Percentiles rank a stretch among this genome's conserved stretches.
phyloP scores from a whole-genome alignment of 129 eudicot genomes.

The Helichrysum umbraculigerum region DNA sequence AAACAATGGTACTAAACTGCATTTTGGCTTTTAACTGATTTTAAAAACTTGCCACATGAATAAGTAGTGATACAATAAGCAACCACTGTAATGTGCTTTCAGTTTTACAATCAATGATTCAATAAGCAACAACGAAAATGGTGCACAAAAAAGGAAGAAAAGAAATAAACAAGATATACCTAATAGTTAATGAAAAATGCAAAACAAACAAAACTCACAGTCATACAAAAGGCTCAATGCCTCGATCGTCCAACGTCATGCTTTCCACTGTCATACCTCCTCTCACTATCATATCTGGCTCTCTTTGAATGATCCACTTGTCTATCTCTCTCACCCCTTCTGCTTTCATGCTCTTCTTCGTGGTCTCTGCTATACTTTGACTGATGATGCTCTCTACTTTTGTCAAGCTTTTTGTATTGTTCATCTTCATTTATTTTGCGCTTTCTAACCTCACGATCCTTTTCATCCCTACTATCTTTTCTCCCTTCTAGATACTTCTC shows the following conservation, averaged over 20 bases:
- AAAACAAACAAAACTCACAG: constrained; percentile 21
- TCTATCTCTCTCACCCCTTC: constrained; percentile 54
- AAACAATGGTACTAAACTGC: background rate
- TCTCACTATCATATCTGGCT: constrained; percentile 53
- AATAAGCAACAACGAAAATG: background rate
- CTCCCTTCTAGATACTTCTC: constrained; percentile 36
- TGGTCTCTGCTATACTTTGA: constrained; percentile 38
- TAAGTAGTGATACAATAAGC: background rate
- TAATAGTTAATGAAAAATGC: background rate
- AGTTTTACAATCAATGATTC: background rate
- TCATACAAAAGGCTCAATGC: constrained; percentile 29
- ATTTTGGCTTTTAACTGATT: background rate
- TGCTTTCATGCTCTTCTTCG: constrained; percentile 44
- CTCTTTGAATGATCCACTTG: constrained; percentile 46
- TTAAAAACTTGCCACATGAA: background rate
- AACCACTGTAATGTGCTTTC: background rate
- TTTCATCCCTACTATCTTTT: constrained; percentile 47
- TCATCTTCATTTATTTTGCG: constrained; percentile 59
- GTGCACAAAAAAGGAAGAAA: background rate
- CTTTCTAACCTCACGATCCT: constrained; percentile 43
- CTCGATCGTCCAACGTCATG: constrained; percentile 45
- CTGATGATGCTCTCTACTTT: constrained; percentile 25
- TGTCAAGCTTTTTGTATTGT: constrained; percentile 28
- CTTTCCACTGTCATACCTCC: constrained; percentile 40
- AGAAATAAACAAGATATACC: background rate